phyloP scores from a whole-genome alignment of 257 asterid genomes.

The Solanum phureja region DNA sequence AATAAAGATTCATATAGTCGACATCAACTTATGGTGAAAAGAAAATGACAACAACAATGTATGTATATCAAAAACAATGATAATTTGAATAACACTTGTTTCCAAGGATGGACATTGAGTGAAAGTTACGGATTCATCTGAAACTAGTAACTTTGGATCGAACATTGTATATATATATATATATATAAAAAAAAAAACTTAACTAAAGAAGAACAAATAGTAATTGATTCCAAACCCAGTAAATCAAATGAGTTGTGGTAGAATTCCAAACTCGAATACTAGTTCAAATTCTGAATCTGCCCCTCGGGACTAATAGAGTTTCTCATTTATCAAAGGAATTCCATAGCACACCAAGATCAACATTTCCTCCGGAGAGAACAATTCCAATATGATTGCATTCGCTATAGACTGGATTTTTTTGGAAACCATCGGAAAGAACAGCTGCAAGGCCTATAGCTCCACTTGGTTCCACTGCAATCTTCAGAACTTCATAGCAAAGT shows the following conservation, averaged over 20 bases:
- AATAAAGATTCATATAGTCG: no score
- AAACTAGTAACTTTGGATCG: neutral
- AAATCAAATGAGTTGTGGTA: neutral
- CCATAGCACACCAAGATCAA: constrained; percentile 79
- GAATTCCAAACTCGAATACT: neutral
- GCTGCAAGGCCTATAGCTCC: constrained; percentile 96
- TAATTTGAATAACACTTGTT: no score
- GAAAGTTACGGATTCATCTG: neutral
- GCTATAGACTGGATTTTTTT: constrained; percentile 31
- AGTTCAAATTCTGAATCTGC: neutral
- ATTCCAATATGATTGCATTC: constrained; percentile 55
- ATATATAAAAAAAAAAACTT: neutral
- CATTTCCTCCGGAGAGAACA: constrained; percentile 77
- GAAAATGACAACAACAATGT: no score
- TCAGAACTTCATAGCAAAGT: constrained; percentile 64
- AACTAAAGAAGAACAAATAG: neutral
- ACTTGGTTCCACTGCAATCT: constrained; percentile 84
- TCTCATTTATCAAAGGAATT: constrained; percentile 33
- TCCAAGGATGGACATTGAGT: no score
- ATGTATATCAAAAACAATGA: no score
- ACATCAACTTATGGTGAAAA: neutral
- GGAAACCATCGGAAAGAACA: constrained; percentile 47
- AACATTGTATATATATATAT: neutral
- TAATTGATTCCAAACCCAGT: neutral
- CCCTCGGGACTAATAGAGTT: neutral